Percentiles rank a stretch among this genome's conserved stretches.
phyloP scores from a whole-genome alignment of 768 basidiomycete genomes.

The Suillus weaverae region DNA sequence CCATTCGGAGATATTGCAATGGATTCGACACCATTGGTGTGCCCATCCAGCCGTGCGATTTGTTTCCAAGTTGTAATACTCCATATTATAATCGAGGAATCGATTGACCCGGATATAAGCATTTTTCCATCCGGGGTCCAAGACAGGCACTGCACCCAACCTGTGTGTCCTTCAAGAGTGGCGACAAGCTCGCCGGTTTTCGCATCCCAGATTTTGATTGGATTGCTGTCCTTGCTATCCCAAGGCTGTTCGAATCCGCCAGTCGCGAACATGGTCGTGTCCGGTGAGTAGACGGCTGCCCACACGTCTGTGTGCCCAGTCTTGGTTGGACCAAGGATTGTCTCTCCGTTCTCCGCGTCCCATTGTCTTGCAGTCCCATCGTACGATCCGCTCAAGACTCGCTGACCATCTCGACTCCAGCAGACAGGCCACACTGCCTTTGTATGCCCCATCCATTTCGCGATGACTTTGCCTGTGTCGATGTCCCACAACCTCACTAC shows the following conservation, averaged over 20 bases:
- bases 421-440: accelerated
- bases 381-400: neutral
- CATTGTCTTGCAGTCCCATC: neutral
- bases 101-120: no score
- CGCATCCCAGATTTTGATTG: no score
- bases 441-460: neutral
- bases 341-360: neutral
- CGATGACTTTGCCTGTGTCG: neutral
- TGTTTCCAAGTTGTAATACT: no score
- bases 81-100: no score
- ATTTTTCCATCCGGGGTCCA: neutral
- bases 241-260: no score
- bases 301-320: neutral
- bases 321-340: neutral
- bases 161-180: no score
- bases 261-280: neutral
- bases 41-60: no score
- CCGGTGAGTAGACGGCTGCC: neutral
- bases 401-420: neutral
- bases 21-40: no score
- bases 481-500: neutral
- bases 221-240: no score
- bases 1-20: no score
- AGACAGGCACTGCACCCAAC: neutral
- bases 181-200: no score